Evolutionary conservation across 352 stramenopile genomes (phyloP).

Genomic region (Pythium utonaiense): DNA sequence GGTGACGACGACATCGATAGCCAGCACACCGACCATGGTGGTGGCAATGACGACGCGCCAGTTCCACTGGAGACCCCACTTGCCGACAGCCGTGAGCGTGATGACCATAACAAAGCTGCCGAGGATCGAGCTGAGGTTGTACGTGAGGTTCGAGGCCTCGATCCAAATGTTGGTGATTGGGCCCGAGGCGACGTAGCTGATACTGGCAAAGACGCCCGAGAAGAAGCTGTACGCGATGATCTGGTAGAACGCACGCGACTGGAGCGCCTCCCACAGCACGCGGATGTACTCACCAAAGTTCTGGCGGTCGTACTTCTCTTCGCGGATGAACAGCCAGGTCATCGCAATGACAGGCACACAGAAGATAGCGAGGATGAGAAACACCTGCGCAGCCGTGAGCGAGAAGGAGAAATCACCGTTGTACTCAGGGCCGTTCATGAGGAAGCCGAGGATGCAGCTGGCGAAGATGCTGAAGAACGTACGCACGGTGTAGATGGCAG

Average conservation of each 20-base stretch:
- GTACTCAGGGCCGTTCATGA: constrained; percentile 29
- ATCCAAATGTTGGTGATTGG: constrained; percentile 26
- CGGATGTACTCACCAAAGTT: constrained; percentile 30
- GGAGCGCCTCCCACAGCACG: constrained; percentile 29
- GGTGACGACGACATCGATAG: constrained; percentile 22
- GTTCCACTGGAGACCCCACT: constrained; percentile 32
- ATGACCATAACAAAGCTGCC: constrained; percentile 19
- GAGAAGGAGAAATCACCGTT: constrained; percentile 27
- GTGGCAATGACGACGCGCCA: constrained; percentile 23
- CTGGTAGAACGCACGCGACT: constrained; percentile 30
- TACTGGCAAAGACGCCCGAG: constrained; percentile 25
- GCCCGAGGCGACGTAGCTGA: constrained; percentile 21
- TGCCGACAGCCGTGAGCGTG: constrained; percentile 24
- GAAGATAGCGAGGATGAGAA: constrained; percentile 30
- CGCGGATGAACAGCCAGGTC: constrained; percentile 33
- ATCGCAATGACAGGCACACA: constrained; percentile 24
- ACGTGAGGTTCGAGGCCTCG: constrained; percentile 24
- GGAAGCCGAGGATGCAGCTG: constrained; percentile 19
- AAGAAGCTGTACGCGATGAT: constrained; percentile 27
- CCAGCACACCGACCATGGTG: constrained; percentile 22
- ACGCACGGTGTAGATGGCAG: constrained; percentile 25
- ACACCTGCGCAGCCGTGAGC: constrained; percentile 22
- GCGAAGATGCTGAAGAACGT: constrained; percentile 27
- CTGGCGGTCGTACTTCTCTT: constrained; percentile 24
- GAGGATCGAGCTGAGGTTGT: constrained; percentile 23